phyloP scores from a whole-genome alignment of 768 basidiomycete genomes.

The Lyophyllum shimeji region DNA sequence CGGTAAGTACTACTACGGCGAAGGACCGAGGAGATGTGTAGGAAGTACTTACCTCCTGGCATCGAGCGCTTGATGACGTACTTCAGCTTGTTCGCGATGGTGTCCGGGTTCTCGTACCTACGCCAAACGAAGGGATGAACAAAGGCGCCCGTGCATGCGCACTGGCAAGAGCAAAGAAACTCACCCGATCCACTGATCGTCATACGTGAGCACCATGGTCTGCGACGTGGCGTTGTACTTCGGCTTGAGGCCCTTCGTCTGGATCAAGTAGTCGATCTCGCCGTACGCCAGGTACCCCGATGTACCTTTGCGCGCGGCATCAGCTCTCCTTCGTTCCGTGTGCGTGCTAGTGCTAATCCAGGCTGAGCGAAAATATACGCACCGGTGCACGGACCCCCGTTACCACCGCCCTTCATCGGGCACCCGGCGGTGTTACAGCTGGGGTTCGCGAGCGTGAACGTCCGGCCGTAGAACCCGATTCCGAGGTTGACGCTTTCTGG shows the following conservation, averaged over 20 bases:
- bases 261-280: not conserved
- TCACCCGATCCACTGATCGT: no score
- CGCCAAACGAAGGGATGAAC: not conserved
- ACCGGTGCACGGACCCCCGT: conserved; percentile 4
- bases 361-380: no score
- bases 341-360: no score
- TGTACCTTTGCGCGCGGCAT: not conserved
- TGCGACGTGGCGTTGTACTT: not conserved
- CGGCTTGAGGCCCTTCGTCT: not conserved
- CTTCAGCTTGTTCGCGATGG: not conserved
- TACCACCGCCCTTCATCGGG: conserved; percentile 7
- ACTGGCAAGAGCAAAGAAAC: no score
- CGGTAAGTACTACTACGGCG: no score
- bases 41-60: no score
- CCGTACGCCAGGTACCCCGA: not conserved
- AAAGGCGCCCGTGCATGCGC: no score
- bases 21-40: no score
- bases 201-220: not conserved
- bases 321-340: no score
- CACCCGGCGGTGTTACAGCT: conserved; percentile 9
- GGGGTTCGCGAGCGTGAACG: conserved; percentile 16
- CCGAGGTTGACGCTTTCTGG: conserved; percentile 5
- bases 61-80: not conserved
- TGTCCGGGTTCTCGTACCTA: not conserved
- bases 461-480: conserved; percentile 19